Conservation (phyloP, 2,329 filamentous ascomycete genomes). For the Trichophyton simii region DNA sequence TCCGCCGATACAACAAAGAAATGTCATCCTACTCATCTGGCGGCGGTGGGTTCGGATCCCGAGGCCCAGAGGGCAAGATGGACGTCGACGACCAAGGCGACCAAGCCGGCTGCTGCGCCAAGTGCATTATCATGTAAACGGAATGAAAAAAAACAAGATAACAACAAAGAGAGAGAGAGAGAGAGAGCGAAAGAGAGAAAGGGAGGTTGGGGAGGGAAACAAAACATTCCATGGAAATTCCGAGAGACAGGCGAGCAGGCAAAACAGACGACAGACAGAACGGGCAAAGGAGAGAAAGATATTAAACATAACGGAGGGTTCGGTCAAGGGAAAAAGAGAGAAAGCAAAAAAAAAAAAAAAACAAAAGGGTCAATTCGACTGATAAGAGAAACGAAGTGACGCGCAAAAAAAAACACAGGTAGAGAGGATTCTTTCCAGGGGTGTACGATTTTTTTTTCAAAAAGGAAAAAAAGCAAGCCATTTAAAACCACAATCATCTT, state of each 20-base stretch:
- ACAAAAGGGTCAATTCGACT: background rate
- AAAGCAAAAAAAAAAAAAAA: background rate
- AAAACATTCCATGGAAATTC: no score
- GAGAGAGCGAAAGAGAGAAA: no score
- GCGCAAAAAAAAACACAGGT: no score
- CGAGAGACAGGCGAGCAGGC: no score
- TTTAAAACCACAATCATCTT: no score
- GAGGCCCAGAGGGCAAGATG: slow-evolving; percentile 53
- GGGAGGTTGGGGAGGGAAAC: no score
- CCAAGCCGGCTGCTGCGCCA: slow-evolving; percentile 61
- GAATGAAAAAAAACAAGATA: background rate
- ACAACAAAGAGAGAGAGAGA: no score
- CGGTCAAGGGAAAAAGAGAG: background rate
- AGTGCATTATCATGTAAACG: slow-evolving; percentile 75
- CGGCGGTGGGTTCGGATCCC: slow-evolving; percentile 50
- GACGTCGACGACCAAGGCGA: slow-evolving; percentile 52
- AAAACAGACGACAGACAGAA: background rate
- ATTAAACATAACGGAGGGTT: background rate
- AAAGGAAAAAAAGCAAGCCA: slow-evolving; percentile 4
- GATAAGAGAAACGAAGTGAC: no score
- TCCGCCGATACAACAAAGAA: slow-evolving; percentile 95
- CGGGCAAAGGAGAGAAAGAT: background rate
- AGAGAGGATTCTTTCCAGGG: background rate
- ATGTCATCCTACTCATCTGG: slow-evolving; percentile 76
- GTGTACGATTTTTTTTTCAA: background rate